Percentiles rank a stretch among this genome's conserved stretches.
These are phyloP conservation scores for Scenedesmus sp. DNA, from an alignment of 163 green algal genomes.

Conservation along the genomic window DNA sequence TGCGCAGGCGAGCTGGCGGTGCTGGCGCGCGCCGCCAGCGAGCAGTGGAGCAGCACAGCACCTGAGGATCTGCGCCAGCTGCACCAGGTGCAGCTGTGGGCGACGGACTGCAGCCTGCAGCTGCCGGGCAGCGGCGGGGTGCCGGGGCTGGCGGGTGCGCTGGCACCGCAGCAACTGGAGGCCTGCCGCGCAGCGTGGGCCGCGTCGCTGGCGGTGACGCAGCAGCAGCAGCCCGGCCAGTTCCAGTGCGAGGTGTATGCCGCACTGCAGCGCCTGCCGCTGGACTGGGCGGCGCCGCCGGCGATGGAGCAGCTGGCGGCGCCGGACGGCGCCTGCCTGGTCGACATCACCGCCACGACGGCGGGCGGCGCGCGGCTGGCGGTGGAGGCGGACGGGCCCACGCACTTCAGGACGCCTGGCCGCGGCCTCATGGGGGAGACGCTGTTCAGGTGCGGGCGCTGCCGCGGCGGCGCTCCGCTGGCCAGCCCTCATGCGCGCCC, in stretches of 20 bases:
- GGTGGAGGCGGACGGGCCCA: conserved; percentile 10
- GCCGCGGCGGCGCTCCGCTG: too few relatives aligned
- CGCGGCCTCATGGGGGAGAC: neutral
- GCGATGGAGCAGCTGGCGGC: neutral
- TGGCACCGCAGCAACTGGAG: conserved; percentile 19
- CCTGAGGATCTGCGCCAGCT: neutral
- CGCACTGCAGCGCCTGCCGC: neutral
- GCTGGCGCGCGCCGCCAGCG: neutral
- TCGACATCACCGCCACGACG: conserved; percentile 10
- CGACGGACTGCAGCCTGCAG: conserved; percentile 12
- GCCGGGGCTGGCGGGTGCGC: neutral
- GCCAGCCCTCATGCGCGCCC: too few relatives aligned
- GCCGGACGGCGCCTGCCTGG: conserved; percentile 9
- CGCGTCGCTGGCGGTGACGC: neutral
- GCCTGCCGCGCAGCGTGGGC: neutral
- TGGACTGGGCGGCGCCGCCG: neutral
- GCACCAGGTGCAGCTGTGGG: conserved; percentile 22
- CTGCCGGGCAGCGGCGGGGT: neutral
- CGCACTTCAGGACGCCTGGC: conserved; percentile 9
- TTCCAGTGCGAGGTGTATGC: neutral
- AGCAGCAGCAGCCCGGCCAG: neutral
- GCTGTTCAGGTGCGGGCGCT: too few relatives aligned
- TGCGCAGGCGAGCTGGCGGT: neutral
- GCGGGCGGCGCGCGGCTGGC: conserved; percentile 3
- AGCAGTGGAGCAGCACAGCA: neutral